phyloP scores from a whole-genome alignment of 805 yeast genomes.

The Zygoascus ofunaensis region DNA sequence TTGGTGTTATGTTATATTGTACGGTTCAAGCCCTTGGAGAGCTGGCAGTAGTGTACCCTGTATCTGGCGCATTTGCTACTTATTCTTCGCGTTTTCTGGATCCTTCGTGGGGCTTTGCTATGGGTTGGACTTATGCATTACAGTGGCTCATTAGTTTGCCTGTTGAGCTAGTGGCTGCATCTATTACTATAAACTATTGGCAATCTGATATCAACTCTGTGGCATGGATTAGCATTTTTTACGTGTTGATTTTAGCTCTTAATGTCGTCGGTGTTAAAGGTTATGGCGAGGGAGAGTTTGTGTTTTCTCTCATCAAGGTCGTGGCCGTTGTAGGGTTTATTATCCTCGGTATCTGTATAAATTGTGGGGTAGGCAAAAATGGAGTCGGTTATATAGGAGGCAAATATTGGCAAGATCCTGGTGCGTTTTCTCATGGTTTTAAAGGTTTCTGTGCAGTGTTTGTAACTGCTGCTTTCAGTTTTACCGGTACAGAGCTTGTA shows the following conservation, averaged over 20 bases:
- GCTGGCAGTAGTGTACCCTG: slow-evolving; percentile 52
- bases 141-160: slow-evolving; percentile 56
- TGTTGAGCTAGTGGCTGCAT: slow-evolving; percentile 51
- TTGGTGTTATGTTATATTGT: slow-evolving; percentile 53
- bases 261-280: slow-evolving; percentile 50
- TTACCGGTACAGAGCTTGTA: slow-evolving; percentile 64
- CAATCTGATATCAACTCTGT: slow-evolving; percentile 41
- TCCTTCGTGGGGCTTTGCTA: slow-evolving; percentile 56
- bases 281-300: slow-evolving; percentile 61
- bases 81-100: slow-evolving; percentile 50
- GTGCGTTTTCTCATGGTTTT: slow-evolving; percentile 54
- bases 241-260: slow-evolving; percentile 39
- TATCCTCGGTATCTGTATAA: slow-evolving; percentile 43
- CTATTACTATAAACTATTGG: slow-evolving; percentile 48
- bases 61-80: slow-evolving; percentile 46
- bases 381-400: slow-evolving; percentile 47
- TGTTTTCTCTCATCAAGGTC: slow-evolving; percentile 50
- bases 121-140: slow-evolving; percentile 56
- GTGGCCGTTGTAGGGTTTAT: slow-evolving; percentile 51
- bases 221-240: slow-evolving; percentile 50
- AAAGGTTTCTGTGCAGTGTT: slow-evolving; percentile 68
- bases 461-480: slow-evolving; percentile 69
- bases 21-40: slow-evolving; percentile 59
- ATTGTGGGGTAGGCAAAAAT: slow-evolving; percentile 51
- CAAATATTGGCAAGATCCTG: slow-evolving; percentile 52